phyloP scores from a whole-genome alignment of 140 eudicot genomes.

The Bidens hawaiensis region DNA sequence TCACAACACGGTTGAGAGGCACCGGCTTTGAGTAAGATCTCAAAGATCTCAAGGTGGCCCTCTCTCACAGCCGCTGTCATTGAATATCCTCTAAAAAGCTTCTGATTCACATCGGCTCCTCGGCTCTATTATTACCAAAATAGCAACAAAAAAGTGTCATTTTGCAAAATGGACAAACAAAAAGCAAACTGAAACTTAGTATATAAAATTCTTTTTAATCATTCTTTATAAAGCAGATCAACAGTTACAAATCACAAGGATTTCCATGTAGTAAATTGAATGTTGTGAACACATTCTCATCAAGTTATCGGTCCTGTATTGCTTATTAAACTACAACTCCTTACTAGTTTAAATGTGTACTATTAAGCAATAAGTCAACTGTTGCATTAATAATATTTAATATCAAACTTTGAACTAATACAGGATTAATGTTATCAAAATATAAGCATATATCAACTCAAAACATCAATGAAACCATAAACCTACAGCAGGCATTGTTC shows the following conservation, averaged over 20 bases:
- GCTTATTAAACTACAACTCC: not conserved
- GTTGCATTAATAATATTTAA: too few species aligned
- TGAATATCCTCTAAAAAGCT: conserved; percentile 71
- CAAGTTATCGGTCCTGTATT: not conserved
- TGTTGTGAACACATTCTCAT: too few species aligned
- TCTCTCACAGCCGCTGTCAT: conserved; percentile 83
- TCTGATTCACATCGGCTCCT: conserved; percentile 90
- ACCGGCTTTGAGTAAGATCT: conserved; percentile 83
- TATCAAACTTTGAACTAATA: conserved; percentile 1
- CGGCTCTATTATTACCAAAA: conserved; percentile 42
- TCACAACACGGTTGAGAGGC: conserved; percentile 87
- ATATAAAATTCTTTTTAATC: not conserved
- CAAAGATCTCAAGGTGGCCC: conserved; percentile 72
- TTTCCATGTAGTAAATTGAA: too few species aligned
- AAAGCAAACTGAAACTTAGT: conserved; percentile 1
- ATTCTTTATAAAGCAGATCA: not conserved
- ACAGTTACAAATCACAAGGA: too few species aligned
- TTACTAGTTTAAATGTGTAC: not conserved
- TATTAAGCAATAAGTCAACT: not conserved
- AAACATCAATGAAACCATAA: not conserved
- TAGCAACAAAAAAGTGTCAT: conserved; percentile 20
- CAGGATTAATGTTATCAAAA: not conserved
- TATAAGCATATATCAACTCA: not conserved
- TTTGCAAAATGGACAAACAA: conserved; percentile 1
- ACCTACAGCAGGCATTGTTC: not conserved